Percentiles rank a stretch among this genome's conserved stretches.
phyloP scores from a whole-genome alignment of 2,329 filamentous ascomycete genomes.

The Colletotrichum sp. region DNA sequence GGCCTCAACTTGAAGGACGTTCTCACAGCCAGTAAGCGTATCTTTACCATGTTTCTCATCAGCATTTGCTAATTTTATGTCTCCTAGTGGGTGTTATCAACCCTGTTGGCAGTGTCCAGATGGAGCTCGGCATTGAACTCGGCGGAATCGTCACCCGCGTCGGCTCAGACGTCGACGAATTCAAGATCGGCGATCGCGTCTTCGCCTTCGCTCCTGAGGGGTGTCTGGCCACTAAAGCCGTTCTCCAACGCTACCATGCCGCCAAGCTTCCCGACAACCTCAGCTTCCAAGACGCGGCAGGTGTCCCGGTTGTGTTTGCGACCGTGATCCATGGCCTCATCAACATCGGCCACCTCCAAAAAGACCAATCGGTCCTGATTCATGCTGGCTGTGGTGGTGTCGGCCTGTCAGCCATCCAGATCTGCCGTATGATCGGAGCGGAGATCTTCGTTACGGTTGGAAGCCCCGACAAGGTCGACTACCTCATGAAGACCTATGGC shows the following conservation, averaged over 20 bases:
- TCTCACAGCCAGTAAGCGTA: neutral
- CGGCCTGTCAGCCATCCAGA: neutral
- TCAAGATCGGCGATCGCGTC: constrained; percentile 28
- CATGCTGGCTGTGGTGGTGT: neutral
- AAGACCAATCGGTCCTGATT: constrained; percentile 25
- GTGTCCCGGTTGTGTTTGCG: constrained; percentile 30
- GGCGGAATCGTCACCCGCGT: constrained; percentile 26
- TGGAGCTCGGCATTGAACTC: constrained; percentile 16
- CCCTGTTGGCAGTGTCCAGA: neutral
- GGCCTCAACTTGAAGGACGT: neutral
- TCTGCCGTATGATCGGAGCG: neutral
- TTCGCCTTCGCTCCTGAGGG: constrained; percentile 10
- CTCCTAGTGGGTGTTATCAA: neutral
- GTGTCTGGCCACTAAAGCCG: neutral
- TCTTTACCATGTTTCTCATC: neutral
- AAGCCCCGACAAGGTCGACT: constrained; percentile 29
- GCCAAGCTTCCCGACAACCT: constrained; percentile 32
- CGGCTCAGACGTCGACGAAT: constrained; percentile 19
- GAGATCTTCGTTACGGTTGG: constrained; percentile 28
- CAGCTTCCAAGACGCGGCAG: constrained; percentile 29
- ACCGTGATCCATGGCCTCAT: constrained; percentile 31
- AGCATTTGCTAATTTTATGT: neutral
- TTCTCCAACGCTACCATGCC: neutral
- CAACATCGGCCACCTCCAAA: constrained; percentile 21
- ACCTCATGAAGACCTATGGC: constrained; percentile 25